Conservation (phyloP, 2,329 filamentous ascomycete genomes). For the Talaromyces sp. region DNA sequence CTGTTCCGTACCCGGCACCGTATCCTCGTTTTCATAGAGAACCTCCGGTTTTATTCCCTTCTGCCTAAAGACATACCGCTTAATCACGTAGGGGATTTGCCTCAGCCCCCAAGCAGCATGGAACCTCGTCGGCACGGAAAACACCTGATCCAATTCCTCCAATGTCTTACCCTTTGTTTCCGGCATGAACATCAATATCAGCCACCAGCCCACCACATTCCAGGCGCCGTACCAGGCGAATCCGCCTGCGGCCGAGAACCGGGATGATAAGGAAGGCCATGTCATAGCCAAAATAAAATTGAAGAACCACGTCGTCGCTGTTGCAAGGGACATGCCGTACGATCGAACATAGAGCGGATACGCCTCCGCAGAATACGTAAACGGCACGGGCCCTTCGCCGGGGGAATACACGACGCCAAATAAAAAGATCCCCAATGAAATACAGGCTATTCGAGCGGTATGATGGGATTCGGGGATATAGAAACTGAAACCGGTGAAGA, state of each 20-base stretch:
- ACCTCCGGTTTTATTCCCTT: slow-evolving; percentile 37
- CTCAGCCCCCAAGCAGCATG: slow-evolving; percentile 38
- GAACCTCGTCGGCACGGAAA: slow-evolving; percentile 46
- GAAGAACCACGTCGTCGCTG: slow-evolving; percentile 59
- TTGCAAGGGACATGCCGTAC: slow-evolving; percentile 57
- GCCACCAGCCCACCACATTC: slow-evolving; percentile 44
- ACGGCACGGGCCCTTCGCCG: slow-evolving; percentile 60
- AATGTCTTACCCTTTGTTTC: slow-evolving; percentile 41
- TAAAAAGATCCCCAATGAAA: slow-evolving; percentile 42
- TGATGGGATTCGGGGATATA: slow-evolving; percentile 42
- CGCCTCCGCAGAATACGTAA: slow-evolving; percentile 63
- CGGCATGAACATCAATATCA: slow-evolving; percentile 39
- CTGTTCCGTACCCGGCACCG: neutral
- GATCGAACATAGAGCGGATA: slow-evolving; percentile 60
- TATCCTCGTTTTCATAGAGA: slow-evolving; percentile 33
- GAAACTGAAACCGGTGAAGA: slow-evolving; percentile 52
- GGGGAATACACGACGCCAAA: slow-evolving; percentile 47
- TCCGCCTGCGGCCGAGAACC: slow-evolving; percentile 48
- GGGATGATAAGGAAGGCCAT: slow-evolving; percentile 47
- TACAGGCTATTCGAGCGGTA: slow-evolving; percentile 35
- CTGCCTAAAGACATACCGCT: slow-evolving; percentile 30
- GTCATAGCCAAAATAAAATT: slow-evolving; percentile 51
- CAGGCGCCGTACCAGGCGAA: slow-evolving; percentile 48
- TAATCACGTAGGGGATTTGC: slow-evolving; percentile 34
- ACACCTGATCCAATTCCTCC: slow-evolving; percentile 50